phyloP scores from a whole-genome alignment of 495 filamentous ascomycete genomes.

The Penicillium goetzii region DNA sequence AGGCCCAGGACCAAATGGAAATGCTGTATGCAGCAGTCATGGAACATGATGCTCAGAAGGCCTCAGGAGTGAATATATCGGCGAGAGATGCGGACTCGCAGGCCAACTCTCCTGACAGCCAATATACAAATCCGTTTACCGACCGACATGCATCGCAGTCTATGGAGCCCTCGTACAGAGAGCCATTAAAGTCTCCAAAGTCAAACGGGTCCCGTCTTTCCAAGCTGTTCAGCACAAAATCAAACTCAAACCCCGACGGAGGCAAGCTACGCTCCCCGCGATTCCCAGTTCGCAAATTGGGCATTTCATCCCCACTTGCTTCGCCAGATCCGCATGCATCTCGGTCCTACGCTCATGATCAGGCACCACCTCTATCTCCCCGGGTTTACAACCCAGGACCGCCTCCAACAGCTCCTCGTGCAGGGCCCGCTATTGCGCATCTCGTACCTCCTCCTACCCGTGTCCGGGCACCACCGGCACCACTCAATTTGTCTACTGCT shows the following conservation, averaged over 20 bases:
- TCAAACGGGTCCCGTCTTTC: slow-evolving; percentile 44
- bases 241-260: slow-evolving; percentile 57
- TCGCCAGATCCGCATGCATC: slow-evolving; percentile 49
- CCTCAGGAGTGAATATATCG: slow-evolving; percentile 35
- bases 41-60: slow-evolving; percentile 80
- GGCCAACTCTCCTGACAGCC: slow-evolving; percentile 41
- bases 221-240: slow-evolving; percentile 57
- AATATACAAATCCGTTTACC: slow-evolving; percentile 45
- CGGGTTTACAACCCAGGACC: slow-evolving; percentile 61
- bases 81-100: slow-evolving; percentile 28
- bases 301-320: slow-evolving; percentile 61
- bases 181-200: slow-evolving; percentile 34
- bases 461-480: slow-evolving; percentile 36
- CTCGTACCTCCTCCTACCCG: slow-evolving; percentile 28
- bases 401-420: slow-evolving; percentile 49
- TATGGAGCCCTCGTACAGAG: slow-evolving; percentile 24
- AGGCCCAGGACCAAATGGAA: slow-evolving; percentile 79
- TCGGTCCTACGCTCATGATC: slow-evolving; percentile 52
- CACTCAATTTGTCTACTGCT: slow-evolving; percentile 42
- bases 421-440: slow-evolving; percentile 23
- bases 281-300: slow-evolving; percentile 54
- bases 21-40: slow-evolving; percentile 89
- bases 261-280: slow-evolving; percentile 57
- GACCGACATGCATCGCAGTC: slow-evolving; percentile 32
- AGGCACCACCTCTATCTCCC: slow-evolving; percentile 60